Conservation (phyloP, 108 stramenopile species). For the Schizochytrium sp. region DNA sequence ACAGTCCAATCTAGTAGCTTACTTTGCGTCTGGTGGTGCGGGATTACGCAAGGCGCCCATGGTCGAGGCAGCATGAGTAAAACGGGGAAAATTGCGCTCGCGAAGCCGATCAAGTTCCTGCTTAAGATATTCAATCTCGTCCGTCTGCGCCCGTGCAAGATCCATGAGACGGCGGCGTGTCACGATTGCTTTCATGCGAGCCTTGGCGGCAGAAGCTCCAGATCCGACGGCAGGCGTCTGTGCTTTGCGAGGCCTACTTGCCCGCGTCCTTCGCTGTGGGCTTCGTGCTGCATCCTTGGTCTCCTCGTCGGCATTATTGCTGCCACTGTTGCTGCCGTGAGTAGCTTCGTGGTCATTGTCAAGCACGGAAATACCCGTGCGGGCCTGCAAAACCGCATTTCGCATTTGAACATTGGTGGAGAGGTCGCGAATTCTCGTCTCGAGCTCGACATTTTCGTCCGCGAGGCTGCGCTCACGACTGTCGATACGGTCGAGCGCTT, state of each 20-base stretch:
- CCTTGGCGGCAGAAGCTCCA: background rate
- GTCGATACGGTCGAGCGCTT: background rate
- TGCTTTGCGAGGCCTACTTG: background rate
- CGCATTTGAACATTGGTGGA: slow-evolving; percentile 4
- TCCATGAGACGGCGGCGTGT: slow-evolving; percentile 39
- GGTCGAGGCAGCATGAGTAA: slow-evolving; percentile 32
- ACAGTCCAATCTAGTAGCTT: too few species aligned
- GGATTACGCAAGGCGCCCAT: background rate
- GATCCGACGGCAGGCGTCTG: slow-evolving; percentile 5
- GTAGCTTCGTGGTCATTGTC: slow-evolving; percentile 15
- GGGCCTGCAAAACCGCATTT: background rate
- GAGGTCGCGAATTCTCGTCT: slow-evolving; percentile 24
- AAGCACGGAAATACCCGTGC: background rate
- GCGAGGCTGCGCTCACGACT: background rate
- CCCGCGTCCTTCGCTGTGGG: background rate
- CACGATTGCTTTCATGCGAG: slow-evolving; percentile 45
- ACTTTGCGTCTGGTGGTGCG: background rate
- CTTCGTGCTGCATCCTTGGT: too few species aligned
- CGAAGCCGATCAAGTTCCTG: slow-evolving; percentile 50
- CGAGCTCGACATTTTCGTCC: slow-evolving; percentile 23
- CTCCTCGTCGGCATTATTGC: too few species aligned
- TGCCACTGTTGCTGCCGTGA: too few species aligned
- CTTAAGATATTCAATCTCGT: slow-evolving; percentile 48
- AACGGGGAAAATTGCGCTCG: slow-evolving; percentile 52
- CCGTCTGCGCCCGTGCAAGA: slow-evolving; percentile 46